Base-by-base conservation (phyloP, 208 protist genomes). In the Herpetomonas samuelpessoai region DNA sequence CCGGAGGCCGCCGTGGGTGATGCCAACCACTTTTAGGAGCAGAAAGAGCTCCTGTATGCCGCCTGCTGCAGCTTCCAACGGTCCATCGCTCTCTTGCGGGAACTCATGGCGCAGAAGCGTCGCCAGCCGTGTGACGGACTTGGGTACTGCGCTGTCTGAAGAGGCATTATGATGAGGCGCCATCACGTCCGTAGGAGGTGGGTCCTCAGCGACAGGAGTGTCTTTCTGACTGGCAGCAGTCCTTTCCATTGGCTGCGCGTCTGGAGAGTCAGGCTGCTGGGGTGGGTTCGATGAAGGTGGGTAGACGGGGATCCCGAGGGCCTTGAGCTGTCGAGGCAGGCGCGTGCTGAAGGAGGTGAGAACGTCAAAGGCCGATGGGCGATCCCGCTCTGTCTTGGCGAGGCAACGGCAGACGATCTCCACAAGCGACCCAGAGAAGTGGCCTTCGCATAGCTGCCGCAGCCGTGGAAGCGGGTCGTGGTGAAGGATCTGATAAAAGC, bases 401-500 rank as follows among this genome's bases (percentile, higher is more conserved):
- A 92, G 79, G 31, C 86, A 92, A 29, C 61, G 54, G 45, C 26
- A 62, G 9, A 92, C 65, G 1, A 81, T 60, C 1, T 70, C 55
- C 22, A 82, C 62, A 18, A 92, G 48, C n/a, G 44, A 53, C 2
- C 22, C 48, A 28, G 79, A 65, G 74, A 86, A 89, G 51, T 29
- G 56, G 27, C 45, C 57, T 0, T 38, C 22, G 24, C 61, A 60
- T 29, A 62, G 35, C 14, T 52, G 26, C 24, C 65, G 58, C 30
- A 93, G 66, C 14, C 49, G 67, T 16, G 83, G 87, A 51, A 81
- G 72, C 0, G 87, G 87, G 66, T 93, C 79, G 28, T 65, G 44
- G 21, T 84, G 12, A 16, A 88, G 21, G 22, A 90, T 85, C 1
- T 66, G 71, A 25, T 66, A 57, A 39, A 86, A 89, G 53, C 70